Conservation (phyloP, 2,329 filamentous ascomycete genomes). For the Parascedosporium putredinis region DNA sequence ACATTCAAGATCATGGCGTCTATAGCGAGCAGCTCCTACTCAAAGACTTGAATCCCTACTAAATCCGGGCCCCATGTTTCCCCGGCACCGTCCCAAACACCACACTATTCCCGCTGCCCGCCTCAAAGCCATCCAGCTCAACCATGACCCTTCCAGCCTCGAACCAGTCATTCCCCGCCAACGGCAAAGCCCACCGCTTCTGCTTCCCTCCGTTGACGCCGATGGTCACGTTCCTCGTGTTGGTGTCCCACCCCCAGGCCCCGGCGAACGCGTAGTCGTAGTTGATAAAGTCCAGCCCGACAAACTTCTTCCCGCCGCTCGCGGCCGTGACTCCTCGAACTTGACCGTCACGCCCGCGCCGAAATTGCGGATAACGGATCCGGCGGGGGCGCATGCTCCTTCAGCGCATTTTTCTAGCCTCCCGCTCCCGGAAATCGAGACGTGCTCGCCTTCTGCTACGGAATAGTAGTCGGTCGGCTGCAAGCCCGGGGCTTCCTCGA, state of each 20-base stretch:
- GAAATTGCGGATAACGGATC: slow-evolving; percentile 31
- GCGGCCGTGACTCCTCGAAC: slow-evolving; percentile 22
- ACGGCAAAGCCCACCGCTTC: slow-evolving; percentile 37
- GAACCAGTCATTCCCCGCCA: slow-evolving; percentile 39
- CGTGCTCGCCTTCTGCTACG: slow-evolving; percentile 23
- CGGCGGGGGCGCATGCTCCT: slow-evolving; percentile 29
- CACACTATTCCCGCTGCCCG: slow-evolving; percentile 26
- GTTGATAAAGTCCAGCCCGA: slow-evolving; percentile 41
- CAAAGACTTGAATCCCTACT: slow-evolving; percentile 26
- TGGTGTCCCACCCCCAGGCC: slow-evolving; percentile 32
- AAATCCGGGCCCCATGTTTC: slow-evolving; percentile 28
- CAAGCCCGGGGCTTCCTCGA: slow-evolving; percentile 16
- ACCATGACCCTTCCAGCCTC: slow-evolving; percentile 34
- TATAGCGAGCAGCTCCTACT: background rate
- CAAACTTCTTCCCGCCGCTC: slow-evolving; percentile 23
- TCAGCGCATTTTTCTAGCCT: slow-evolving; percentile 22
- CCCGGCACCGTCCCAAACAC: slow-evolving; percentile 20
- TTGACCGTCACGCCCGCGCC: slow-evolving; percentile 22
- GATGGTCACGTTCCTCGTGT: slow-evolving; percentile 39
- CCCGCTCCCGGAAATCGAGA: slow-evolving; percentile 20
- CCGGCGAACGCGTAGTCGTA: slow-evolving; percentile 35
- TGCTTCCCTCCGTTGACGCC: slow-evolving; percentile 30
- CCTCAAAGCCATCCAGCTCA: slow-evolving; percentile 33
- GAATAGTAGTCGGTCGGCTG: slow-evolving; percentile 28
- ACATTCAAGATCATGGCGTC: too few species aligned